phyloP scores from a whole-genome alignment of 2,329 filamentous ascomycete species.

The Exophiala xenobiotica region DNA sequence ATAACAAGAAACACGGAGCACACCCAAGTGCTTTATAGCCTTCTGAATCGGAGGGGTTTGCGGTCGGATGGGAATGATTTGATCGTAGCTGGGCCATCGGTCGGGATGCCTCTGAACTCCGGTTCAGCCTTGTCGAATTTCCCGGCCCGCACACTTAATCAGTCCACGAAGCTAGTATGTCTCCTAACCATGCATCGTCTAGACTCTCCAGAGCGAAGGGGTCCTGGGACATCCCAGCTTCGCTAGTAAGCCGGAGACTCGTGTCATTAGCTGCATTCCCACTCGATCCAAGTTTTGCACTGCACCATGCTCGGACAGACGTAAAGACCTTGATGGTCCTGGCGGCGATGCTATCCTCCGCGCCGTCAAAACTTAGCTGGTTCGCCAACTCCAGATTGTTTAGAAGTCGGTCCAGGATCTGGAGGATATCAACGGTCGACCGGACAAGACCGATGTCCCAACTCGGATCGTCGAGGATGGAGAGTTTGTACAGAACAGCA shows the following conservation, averaged over 20 bases:
- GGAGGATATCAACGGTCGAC: conserved; percentile 31
- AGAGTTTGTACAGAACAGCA: conserved; percentile 30
- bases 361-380: not conserved
- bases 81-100: no score
- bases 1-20: no score
- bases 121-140: no score
- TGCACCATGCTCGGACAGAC: conserved; percentile 1
- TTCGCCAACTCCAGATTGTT: conserved; percentile 1
- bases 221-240: not conserved
- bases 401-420: conserved; percentile 27
- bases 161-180: conserved; percentile 1
- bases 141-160: not conserved
- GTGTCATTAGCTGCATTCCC: not conserved
- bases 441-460: conserved; percentile 33
- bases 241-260: not conserved
- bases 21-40: no score
- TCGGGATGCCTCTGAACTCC: not conserved
- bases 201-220: not conserved
- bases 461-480: conserved; percentile 31
- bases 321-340: not conserved
- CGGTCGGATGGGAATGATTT: no score
- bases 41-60: not conserved
- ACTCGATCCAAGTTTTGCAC: not conserved
- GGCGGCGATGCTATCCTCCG: not conserved
- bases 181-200: conserved; percentile 4